Conservation (phyloP, 768 basidiomycete species). For the Termitomyces sp. region DNA sequence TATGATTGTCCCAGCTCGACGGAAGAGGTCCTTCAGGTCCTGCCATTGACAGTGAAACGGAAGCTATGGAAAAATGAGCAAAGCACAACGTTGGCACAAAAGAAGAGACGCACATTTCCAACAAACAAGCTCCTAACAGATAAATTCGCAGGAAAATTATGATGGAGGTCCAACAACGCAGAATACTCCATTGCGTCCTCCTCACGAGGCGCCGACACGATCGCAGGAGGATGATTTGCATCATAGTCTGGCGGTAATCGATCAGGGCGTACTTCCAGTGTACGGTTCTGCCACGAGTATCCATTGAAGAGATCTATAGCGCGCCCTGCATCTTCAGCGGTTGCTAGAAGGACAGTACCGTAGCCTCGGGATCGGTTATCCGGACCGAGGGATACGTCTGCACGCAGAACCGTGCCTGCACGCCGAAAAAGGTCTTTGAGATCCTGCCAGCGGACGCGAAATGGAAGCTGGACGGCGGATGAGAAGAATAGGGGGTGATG, state of each 20-base stretch:
- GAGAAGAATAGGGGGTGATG: neutral
- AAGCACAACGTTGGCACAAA: neutral
- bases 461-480: conserved; percentile 64
- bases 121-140: conserved; percentile 69
- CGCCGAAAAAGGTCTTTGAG: conserved; percentile 96
- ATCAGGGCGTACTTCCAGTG: conserved; percentile 89
- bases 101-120: conserved; percentile 66
- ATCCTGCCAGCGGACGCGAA: conserved; percentile 98
- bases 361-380: conserved; percentile 92
- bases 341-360: conserved; percentile 91
- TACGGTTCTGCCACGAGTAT: conserved; percentile 92
- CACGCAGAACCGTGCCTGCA: conserved; percentile 83
- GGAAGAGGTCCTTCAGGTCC: conserved; percentile 93
- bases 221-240: conserved; percentile 19
- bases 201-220: conserved; percentile 6
- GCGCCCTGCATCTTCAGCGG: conserved; percentile 89
- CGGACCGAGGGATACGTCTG: conserved; percentile 73
- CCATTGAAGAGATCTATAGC: conserved; percentile 97
- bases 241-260: conserved; percentile 66
- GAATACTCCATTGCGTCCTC: conserved; percentile 12
- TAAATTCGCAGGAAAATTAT: conserved; percentile 19
- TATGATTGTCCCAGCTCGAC: conserved; percentile 83
- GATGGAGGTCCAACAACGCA: conserved; percentile 20
- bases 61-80: conserved; percentile 42
- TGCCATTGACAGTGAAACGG: conserved; percentile 98